Conservation (phyloP, 108 stramenopile species). For the Skeletonema costatum region DNA sequence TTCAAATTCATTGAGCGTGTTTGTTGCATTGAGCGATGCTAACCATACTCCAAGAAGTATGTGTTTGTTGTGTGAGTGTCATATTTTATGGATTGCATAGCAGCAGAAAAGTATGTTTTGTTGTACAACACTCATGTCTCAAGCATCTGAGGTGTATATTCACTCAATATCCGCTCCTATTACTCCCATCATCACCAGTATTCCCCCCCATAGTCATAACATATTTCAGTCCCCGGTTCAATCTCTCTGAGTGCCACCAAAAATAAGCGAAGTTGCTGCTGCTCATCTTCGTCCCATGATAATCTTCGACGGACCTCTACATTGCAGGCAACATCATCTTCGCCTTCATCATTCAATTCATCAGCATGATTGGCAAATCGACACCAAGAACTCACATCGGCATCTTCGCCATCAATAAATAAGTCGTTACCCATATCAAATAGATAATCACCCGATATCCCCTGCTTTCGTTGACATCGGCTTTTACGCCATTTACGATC, state of each 20-base stretch:
- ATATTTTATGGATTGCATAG: too few relatives aligned
- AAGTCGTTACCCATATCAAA: slow-evolving; percentile 43
- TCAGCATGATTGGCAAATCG: slow-evolving; percentile 35
- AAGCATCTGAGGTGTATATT: too few relatives aligned
- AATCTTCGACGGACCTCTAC: slow-evolving; percentile 1
- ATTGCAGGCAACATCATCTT: background rate
- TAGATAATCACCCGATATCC: slow-evolving; percentile 33
- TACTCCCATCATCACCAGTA: background rate
- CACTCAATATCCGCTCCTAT: too few relatives aligned
- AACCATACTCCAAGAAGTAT: too few relatives aligned
- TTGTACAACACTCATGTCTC: too few relatives aligned
- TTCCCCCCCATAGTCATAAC: background rate
- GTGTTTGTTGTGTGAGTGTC: too few relatives aligned
- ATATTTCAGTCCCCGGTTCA: background rate
- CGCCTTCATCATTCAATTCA: background rate
- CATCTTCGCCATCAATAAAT: slow-evolving; percentile 40
- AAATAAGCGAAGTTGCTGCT: background rate
- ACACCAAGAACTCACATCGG: slow-evolving; percentile 33
- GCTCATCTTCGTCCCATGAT: background rate
- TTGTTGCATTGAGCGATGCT: too few relatives aligned
- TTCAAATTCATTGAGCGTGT: too few relatives aligned
- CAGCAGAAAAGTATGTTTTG: too few relatives aligned
- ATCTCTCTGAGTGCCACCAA: background rate
- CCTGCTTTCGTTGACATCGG: slow-evolving; percentile 17
- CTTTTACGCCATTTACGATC: slow-evolving; percentile 30